Evolutionary conservation across 176 grass and related monocot species (phyloP).

Genomic region (Bromus sterilis): DNA sequence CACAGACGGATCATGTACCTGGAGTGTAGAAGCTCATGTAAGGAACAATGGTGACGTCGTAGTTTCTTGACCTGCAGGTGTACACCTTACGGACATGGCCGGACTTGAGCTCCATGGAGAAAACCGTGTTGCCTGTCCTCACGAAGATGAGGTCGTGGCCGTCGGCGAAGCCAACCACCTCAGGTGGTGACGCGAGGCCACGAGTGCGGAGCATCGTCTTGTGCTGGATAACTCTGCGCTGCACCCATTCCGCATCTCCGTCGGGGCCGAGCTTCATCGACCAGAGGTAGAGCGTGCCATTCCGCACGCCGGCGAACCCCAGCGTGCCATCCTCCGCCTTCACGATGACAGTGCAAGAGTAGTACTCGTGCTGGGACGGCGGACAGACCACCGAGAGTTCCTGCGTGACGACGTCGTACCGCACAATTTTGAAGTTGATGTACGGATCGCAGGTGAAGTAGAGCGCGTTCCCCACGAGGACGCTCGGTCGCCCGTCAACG

Average conservation of each 20-base stretch:
- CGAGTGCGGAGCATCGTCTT: not conserved
- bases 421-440: conserved; percentile 5
- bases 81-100: not conserved
- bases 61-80: conserved; percentile 9
- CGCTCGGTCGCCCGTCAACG: not conserved
- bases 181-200: not conserved
- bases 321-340: not conserved
- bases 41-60: not conserved
- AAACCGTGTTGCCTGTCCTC: not conserved
- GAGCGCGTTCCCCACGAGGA: conserved; percentile 8
- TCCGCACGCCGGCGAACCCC: conserved; percentile 17
- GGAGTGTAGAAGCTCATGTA: conserved; percentile 21
- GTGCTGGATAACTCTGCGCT: conserved; percentile 9
- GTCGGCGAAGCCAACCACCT: not conserved
- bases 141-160: conserved; percentile 3
- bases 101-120: conserved; percentile 4
- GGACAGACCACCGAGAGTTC: not conserved
- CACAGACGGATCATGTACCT: not conserved
- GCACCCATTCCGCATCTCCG: not conserved
- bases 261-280: not conserved
- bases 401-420: not conserved
- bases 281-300: not conserved
- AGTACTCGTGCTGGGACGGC: not conserved
- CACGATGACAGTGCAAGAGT: not conserved
- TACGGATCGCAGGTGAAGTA: not conserved